These are phyloP conservation scores for Hygrophorus russula DNA, from an alignment of 768 basidiomycete species.

Conservation along the genomic window DNA sequence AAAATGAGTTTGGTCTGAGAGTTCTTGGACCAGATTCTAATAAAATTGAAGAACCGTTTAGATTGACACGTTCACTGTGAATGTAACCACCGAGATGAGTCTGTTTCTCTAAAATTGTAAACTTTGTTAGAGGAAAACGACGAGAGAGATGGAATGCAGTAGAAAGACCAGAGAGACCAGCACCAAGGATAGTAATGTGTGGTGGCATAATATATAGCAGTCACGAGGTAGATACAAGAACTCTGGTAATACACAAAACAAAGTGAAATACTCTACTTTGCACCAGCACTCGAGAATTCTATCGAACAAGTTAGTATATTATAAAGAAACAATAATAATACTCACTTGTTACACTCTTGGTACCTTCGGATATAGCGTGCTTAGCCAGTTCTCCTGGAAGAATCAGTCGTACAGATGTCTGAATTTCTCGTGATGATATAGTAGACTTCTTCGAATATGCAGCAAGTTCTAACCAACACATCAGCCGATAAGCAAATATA, in stretches of 20 bases:
- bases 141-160: constrained; percentile 70
- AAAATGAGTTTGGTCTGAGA: constrained; percentile 62
- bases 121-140: constrained; percentile 42
- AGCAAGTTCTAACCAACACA: constrained; percentile 75
- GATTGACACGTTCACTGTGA: constrained; percentile 44
- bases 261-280: constrained; percentile 35
- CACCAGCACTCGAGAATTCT: constrained; percentile 63
- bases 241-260: constrained; percentile 9
- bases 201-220: constrained; percentile 9
- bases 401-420: constrained; percentile 93
- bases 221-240: not conserved
- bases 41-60: constrained; percentile 46
- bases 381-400: constrained; percentile 77
- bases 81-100: constrained; percentile 81
- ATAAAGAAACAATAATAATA: constrained; percentile 2
- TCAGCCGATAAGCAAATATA: constrained; percentile 37
- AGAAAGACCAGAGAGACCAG: constrained; percentile 73
- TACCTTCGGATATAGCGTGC: constrained; percentile 73
- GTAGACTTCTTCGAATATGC: constrained; percentile 98
- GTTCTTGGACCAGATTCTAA: constrained; percentile 86
- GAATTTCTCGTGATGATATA: constrained; percentile 96
- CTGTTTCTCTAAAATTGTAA: constrained; percentile 63
- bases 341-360: constrained; percentile 79
- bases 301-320: not conserved
- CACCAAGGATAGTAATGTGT: constrained; percentile 63